These are phyloP conservation scores for Saturnispora dispora DNA, from an alignment of 805 yeast genomes.

Conservation along the genomic window DNA sequence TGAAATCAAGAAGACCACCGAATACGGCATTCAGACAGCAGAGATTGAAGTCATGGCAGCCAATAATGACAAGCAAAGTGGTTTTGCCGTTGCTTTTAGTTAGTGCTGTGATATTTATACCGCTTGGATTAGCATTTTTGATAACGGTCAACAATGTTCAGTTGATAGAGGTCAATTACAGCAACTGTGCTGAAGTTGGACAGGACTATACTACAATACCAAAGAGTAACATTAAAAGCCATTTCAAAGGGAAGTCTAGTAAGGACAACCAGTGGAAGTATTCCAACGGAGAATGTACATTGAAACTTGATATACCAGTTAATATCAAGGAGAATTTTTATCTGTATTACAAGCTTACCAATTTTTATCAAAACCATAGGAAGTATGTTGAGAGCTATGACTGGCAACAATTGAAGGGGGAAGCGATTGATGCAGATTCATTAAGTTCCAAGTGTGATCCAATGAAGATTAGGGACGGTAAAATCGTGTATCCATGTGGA, in stretches of 20 bases:
- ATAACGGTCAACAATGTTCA: slow-evolving; percentile 75
- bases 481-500: slow-evolving; percentile 81
- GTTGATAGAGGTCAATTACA: slow-evolving; percentile 64
- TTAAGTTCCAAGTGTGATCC: slow-evolving; percentile 49
- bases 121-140: slow-evolving; percentile 80
- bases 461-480: slow-evolving; percentile 32
- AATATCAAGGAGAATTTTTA: slow-evolving; percentile 64
- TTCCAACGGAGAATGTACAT: slow-evolving; percentile 42
- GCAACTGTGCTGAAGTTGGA: slow-evolving; percentile 47
- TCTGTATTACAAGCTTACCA: slow-evolving; percentile 77
- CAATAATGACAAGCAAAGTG: slow-evolving; percentile 83
- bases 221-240: slow-evolving; percentile 43
- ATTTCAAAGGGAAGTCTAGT: slow-evolving; percentile 42
- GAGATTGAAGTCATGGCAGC: slow-evolving; percentile 59
- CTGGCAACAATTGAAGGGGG: slow-evolving; percentile 70
- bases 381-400: slow-evolving; percentile 84
- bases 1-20: slow-evolving; percentile 45
- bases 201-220: slow-evolving; percentile 46
- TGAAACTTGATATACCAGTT: slow-evolving; percentile 66
- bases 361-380: slow-evolving; percentile 91
- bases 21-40: slow-evolving; percentile 78
- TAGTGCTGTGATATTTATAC: slow-evolving; percentile 74
- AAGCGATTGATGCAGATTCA: slow-evolving; percentile 45
- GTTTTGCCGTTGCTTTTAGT: slow-evolving; percentile 77
- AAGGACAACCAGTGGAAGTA: slow-evolving; percentile 48